Evolutionary conservation across 208 protist genomes (phyloP), one percentile per base, ranked within the genome.

Genomic region (Wallacemonas sp.): DNA sequence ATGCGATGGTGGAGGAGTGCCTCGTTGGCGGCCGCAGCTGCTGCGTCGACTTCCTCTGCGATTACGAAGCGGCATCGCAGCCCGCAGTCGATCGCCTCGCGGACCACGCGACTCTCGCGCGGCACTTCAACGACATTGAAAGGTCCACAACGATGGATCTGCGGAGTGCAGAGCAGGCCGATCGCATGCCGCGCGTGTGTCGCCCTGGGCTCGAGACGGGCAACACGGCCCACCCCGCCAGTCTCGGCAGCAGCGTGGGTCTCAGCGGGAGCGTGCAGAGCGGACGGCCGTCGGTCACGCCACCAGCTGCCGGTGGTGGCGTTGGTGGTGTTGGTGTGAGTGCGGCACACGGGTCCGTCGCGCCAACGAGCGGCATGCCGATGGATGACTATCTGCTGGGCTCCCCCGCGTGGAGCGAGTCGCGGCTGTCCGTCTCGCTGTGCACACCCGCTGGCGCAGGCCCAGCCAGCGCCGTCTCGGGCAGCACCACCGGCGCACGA

Each of bases 1-100:
- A 93, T 47, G 71, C 76, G 24, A 81, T 92, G 32, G 69, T 95
- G 19, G 90, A 95, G 41, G 90, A 95, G 72, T 82, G 75, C 65
- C 67, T 95, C 38, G 69, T 61, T 0, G 81, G 67, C 19, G 60
- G 69, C 4, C 65, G 74, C 49, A 95, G 86, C 70, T 82, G 80
- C 72, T 80, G 85, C 65, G 82, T 86, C 2, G 86, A 94, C 58
- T 89, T 92, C 32, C 27, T 94, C 11, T 90, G 78, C 70, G 78
- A 89, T 68, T 93, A 89, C 68, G 76, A 83, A 74, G 61, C 38
- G 32, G 39, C 29, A 1, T 34, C 17, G 44, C 29, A 11, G 46
- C 27, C 2, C 55, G 47, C 21, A 43, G n/a, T 16, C 9, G 44
- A 6, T 5, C 9, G 17, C 19, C 44, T 12, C 44, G 19, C 9